Conservation (phyloP, 2,329 filamentous ascomycete species). For the Dactylella cylindrospora region DNA sequence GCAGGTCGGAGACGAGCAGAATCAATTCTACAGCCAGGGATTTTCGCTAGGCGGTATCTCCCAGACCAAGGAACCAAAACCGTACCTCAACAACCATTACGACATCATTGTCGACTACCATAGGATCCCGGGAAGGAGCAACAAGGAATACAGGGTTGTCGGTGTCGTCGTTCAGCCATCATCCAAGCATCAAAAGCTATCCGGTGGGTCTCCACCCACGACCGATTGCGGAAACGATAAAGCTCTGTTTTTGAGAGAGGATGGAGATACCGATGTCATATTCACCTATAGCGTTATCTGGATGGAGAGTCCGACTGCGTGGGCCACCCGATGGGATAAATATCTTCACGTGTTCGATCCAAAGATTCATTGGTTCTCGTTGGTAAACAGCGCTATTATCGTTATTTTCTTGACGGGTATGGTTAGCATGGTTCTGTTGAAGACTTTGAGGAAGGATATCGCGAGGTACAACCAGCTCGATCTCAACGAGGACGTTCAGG, state of each 20-base stretch:
- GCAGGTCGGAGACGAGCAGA: conserved; percentile 67
- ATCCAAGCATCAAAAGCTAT: conserved; percentile 64
- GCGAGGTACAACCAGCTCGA: conserved; percentile 94
- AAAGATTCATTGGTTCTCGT: conserved; percentile 98
- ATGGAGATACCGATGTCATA: conserved; percentile 66
- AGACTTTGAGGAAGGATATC: conserved; percentile 91
- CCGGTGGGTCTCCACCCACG: conserved; percentile 55
- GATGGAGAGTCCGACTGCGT: conserved; percentile 78
- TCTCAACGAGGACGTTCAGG: conserved; percentile 88
- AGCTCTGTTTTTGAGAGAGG: conserved; percentile 66
- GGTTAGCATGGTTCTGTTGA: conserved; percentile 85
- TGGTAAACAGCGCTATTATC: conserved; percentile 93
- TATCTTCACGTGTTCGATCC: conserved; percentile 96
- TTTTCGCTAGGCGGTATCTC: conserved; percentile 70
- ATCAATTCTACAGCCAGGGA: conserved; percentile 85
- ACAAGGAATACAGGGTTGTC: conserved; percentile 78
- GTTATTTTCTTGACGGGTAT: conserved; percentile 88
- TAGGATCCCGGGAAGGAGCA: conserved; percentile 58
- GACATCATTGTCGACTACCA: conserved; percentile 94
- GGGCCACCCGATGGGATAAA: conserved; percentile 98
- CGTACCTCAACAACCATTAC: conserved; percentile 87
- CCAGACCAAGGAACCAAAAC: conserved; percentile 58
- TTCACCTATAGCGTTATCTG: conserved; percentile 95
- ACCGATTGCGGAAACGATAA: conserved; percentile 65
- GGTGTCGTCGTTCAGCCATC: conserved; percentile 84